Base-by-base conservation (phyloP, 1,284 basidiomycete genomes). In the Hortiboletus rubellus region DNA sequence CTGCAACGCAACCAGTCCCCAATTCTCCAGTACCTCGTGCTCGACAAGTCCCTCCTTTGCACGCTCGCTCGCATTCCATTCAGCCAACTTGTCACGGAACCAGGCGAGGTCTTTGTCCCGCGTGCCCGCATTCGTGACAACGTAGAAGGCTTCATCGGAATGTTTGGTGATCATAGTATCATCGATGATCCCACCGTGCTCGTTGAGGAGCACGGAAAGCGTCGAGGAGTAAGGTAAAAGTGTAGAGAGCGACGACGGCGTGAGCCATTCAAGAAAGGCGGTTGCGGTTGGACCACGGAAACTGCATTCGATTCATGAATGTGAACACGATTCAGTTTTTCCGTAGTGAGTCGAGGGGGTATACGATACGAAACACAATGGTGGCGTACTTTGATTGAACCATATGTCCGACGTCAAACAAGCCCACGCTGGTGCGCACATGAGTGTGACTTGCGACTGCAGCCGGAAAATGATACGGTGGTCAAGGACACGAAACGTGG, bases 391-490 rank as follows among this genome's bases (percentile, higher is more conserved):
- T 88, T 56, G 89, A 87, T 74, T 95, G 93, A 38, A 93, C 91
- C 96, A 99, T 99, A 76, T 99, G 96, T 34, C 94, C 93, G 37
- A 99, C 97, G 71, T 99, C 96, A 72, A 99, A 99, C 31, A 99
- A 80, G 2, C 96, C 96, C 1, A 85, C 92, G 37, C 82, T 83
- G 7, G 79, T 83, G 37, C 97, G 87, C 53, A 97, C 92, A 71
- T 98, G 92, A 53, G 91, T 86, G 74, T 99, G 96, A 62, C 94
- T 96, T 2, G 90, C 87, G 51, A 94, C 94, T 96, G 60, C 53
- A 60, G 38, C 43, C 45, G 18, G 46, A 42, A 42, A 52, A 43
- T 50, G 14, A 36, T 24, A 52, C 9, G 53, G 50, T 41, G 55
- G 50, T 46, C 55, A 56, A 50, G 41, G 52, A 52, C 60, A 56